A percentile compares a stretch with the other conserved stretches of the same genome.
phyloP scores from a whole-genome alignment of 441 rosid genomes.

The Erodium trifolium region DNA sequence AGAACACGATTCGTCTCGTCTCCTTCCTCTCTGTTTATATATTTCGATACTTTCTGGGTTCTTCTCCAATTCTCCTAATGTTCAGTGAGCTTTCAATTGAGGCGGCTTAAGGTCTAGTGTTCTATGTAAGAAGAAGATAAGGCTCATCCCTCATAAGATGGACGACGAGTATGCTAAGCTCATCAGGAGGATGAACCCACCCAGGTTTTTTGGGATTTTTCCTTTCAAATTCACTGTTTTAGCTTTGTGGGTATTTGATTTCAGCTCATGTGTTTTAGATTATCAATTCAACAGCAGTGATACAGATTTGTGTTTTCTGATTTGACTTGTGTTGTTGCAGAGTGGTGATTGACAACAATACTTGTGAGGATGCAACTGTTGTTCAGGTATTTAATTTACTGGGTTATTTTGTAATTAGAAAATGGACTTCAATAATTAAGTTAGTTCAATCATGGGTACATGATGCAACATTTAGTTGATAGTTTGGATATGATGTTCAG shows the following conservation, averaged over 20 bases:
- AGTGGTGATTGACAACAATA: conserved; percentile 69
- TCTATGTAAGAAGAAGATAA: no score
- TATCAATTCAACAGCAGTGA: no score
- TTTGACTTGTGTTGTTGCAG: conserved; percentile 35
- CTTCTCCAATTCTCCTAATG: background rate
- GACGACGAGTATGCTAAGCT: conserved; percentile 91
- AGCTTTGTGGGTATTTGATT: conserved; percentile 11
- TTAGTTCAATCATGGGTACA: background rate
- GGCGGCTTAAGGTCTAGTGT: background rate
- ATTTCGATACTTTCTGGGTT: background rate
- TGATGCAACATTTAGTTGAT: background rate
- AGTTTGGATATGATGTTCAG: conserved; percentile 27
- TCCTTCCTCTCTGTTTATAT: no score
- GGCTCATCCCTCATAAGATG: conserved; percentile 36
- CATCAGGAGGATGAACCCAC: conserved; percentile 84
- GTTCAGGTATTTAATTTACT: conserved; percentile 41
- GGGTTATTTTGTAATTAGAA: background rate
- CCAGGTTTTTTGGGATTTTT: conserved; percentile 39
- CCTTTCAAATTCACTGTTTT: background rate
- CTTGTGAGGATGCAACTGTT: conserved; percentile 66
- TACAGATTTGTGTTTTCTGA: background rate
- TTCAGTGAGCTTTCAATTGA: no score
- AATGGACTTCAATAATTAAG: background rate
- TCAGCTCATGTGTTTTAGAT: no score
- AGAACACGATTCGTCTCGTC: background rate